phyloP scores from a whole-genome alignment of 352 stramenopile species.

The Phytophthora foliorum region DNA sequence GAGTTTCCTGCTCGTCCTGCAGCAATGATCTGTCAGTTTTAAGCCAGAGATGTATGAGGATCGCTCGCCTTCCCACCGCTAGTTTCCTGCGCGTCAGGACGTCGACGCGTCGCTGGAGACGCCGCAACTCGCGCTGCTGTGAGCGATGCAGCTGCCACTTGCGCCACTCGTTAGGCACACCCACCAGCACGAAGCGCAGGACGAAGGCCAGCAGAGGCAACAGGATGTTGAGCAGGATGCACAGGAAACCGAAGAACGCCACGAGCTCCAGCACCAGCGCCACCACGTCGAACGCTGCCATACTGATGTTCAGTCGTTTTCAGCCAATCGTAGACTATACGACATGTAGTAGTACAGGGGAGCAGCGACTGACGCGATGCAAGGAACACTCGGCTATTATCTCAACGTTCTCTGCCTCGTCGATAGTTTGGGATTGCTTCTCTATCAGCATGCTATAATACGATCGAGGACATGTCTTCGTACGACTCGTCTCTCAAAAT shows the following conservation, averaged over 20 bases:
- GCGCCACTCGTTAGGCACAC: slow-evolving; percentile 45
- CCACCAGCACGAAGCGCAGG: slow-evolving; percentile 40
- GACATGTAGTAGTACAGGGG: no score
- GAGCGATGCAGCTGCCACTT: slow-evolving; percentile 47
- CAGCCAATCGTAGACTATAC: slow-evolving; percentile 34
- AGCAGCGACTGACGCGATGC: slow-evolving; percentile 12
- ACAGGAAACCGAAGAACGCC: slow-evolving; percentile 59
- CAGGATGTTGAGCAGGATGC: slow-evolving; percentile 52
- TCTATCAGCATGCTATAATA: slow-evolving; percentile 56
- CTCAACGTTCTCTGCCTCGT: slow-evolving; percentile 39
- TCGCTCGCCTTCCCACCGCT: slow-evolving; percentile 16
- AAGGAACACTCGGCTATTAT: slow-evolving; percentile 42
- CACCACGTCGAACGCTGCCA: slow-evolving; percentile 7
- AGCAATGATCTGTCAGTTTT: background rate
- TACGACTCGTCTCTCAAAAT: slow-evolving; percentile 46
- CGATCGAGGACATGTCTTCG: slow-evolving; percentile 42
- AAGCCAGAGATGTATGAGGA: background rate
- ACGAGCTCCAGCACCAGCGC: slow-evolving; percentile 47
- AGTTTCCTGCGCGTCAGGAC: slow-evolving; percentile 33
- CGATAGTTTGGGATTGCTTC: slow-evolving; percentile 42
- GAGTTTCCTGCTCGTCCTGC: slow-evolving; percentile 41
- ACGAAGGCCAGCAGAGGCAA: slow-evolving; percentile 42
- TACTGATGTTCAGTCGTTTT: slow-evolving; percentile 24
- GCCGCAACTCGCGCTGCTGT: slow-evolving; percentile 52
- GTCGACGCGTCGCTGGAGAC: slow-evolving; percentile 47